Conservation (phyloP, 1,139 yeast genomes). For the Chernovozyma aurita region DNA sequence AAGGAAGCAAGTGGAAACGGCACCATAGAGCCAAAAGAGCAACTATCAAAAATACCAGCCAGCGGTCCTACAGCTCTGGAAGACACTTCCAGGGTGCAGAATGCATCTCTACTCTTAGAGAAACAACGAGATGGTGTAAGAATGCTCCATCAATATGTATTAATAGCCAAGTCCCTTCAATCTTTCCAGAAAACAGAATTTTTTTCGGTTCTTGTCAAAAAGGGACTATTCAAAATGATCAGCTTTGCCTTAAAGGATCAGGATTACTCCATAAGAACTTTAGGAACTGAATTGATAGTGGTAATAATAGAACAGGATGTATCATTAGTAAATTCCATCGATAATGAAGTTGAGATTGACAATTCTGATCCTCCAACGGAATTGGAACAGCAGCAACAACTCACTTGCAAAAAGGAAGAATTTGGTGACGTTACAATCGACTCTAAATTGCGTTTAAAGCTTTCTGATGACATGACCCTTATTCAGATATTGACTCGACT, state of each 20-base stretch:
- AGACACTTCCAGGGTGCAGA: neutral
- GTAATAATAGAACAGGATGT: conserved; percentile 84
- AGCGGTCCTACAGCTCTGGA: neutral
- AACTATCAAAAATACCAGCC: neutral
- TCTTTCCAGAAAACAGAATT: conserved; percentile 61
- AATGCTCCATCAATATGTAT: conserved; percentile 75
- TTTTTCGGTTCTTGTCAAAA: conserved; percentile 57
- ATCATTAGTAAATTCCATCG: conserved; percentile 48
- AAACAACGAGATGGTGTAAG: conserved; percentile 65
- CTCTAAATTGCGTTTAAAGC: conserved; percentile 23
- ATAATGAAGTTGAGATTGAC: conserved; percentile 33
- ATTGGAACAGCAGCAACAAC: conserved; percentile 6
- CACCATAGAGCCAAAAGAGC: neutral
- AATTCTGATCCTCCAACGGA: conserved; percentile 27
- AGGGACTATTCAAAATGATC: conserved; percentile 68
- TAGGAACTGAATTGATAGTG: conserved; percentile 81
- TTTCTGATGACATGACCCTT: conserved; percentile 59
- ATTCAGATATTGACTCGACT: conserved; percentile 58
- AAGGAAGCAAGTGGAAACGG: neutral
- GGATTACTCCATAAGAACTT: conserved; percentile 49
- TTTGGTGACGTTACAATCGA: conserved; percentile 17
- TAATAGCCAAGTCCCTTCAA: conserved; percentile 68
- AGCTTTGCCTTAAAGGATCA: conserved; percentile 63
- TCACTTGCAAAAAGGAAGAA: conserved; percentile 7
- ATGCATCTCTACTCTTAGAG: neutral